Base-by-base conservation (phyloP, 129 eudicot species). In the Pseudognaphalium luteoalbum region DNA sequence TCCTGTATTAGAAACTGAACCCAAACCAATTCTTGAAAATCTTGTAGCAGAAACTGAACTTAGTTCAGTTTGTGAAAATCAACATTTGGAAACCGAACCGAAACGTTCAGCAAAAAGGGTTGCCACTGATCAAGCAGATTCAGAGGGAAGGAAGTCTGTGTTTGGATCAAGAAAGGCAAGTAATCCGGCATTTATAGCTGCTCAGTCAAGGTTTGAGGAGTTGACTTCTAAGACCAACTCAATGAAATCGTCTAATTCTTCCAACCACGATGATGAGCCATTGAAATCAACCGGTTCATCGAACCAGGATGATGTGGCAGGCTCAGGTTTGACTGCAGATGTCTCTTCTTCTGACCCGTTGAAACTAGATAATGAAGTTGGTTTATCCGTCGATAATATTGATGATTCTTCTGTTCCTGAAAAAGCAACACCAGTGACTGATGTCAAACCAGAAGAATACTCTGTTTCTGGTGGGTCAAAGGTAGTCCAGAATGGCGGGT, bases 171-270 rank as follows among this genome's bases (percentile, higher is more conserved):
- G 88, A 71, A 90, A 90, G 74, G 83, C 88, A 20, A 88, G 84
- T 59, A 91, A 88, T 85, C 91, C 97, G n/a, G 89, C 96, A 5
- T 93, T 93, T 68, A 73, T 90, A 39, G 98, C 96, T 17, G 98
- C 89, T 29, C 98, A 93, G 74, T 91, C 93, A 34, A 93, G 90
- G 75, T 90, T 93, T 65, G 91, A 88, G 76, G 98, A 87, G 77
- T 81, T 93, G 77, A 85, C 86, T 78, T 86, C 85, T 15, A 68
- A 86, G 58, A 68, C 73, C 73, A 72, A 77, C 80, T 65, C 85
- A 9, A 67, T 78, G 20, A 88, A 79, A 60, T 78, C 86, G 61
- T 4, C 68, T 60, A 74, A 58, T 71, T 68, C 83, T 8, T 74
- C 84, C 51, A 72, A 77, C 42, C 82, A 82, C 39, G 86, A 79